Percentiles rank a stretch among this genome's conserved stretches.
Evolutionary conservation across 768 basidiomycete genomes (phyloP).

Genomic region (Boletus patriciae): DNA sequence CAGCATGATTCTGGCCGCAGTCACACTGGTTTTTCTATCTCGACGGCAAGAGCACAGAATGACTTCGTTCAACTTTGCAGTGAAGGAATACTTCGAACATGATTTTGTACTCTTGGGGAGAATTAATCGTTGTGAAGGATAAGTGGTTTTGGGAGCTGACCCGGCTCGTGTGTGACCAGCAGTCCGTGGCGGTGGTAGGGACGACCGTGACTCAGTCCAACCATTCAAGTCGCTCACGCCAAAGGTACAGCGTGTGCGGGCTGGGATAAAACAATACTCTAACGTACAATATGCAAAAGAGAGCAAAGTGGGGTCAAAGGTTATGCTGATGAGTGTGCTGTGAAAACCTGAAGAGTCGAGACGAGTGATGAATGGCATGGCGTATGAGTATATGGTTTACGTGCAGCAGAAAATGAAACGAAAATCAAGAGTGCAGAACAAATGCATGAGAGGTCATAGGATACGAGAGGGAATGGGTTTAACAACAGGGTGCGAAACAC

Average conservation of each 20-base stretch:
- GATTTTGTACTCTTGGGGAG: too few relatives aligned
- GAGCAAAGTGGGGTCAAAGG: conserved; percentile 17
- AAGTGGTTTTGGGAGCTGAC: too few relatives aligned
- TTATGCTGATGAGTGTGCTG: conserved; percentile 34
- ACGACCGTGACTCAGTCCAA: neutral
- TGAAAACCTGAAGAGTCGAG: conserved; percentile 20
- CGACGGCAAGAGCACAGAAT: too few relatives aligned
- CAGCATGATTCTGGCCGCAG: too few relatives aligned
- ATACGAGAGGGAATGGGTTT: conserved; percentile 49
- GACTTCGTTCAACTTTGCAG: too few relatives aligned
- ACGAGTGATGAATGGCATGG: conserved; percentile 32
- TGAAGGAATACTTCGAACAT: too few relatives aligned
- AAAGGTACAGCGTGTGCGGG: conserved; percentile 13
- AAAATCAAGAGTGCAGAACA: conserved; percentile 28
- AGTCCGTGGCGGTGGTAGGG: too few relatives aligned
- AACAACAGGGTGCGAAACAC: conserved; percentile 45
- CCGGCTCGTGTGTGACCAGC: too few relatives aligned
- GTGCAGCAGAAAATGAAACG: conserved; percentile 35
- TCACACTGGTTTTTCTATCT: too few relatives aligned
- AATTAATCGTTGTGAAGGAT: too few relatives aligned
- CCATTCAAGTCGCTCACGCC: conserved; percentile 1
- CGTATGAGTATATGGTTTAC: conserved; percentile 34
- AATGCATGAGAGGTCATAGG: conserved; percentile 25
- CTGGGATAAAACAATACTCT: conserved; percentile 34
- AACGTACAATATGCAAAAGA: conserved; percentile 48